Evolutionary conservation across 345 rosid species (phyloP).

Genomic region (Chamaenerion angustifolium): DNA sequence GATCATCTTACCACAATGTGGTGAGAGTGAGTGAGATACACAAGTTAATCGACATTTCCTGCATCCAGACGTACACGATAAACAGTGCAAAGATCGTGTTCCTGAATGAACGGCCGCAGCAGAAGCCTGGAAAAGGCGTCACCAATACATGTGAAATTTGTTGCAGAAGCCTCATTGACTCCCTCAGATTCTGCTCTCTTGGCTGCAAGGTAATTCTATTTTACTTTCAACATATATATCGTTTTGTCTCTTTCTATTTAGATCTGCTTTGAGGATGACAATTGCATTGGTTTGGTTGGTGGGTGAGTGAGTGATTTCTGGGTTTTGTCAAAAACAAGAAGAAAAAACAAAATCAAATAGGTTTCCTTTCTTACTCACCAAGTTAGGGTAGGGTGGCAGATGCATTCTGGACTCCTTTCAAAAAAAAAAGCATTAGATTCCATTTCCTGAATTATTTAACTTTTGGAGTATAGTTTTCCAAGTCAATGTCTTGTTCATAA

Average conservation of each 20-base stretch:
- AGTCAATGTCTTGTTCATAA: not conserved
- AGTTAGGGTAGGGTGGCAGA: not conserved
- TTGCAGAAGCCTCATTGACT: slow-evolving; percentile 33
- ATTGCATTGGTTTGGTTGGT: too few species aligned
- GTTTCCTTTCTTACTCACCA: slow-evolving; percentile 1
- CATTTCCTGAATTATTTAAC: slow-evolving; percentile 2
- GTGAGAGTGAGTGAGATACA: slow-evolving; percentile 36
- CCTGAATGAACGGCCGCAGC: slow-evolving; percentile 34
- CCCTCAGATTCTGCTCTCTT: slow-evolving; percentile 36
- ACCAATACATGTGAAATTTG: slow-evolving; percentile 33
- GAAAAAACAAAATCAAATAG: too few species aligned
- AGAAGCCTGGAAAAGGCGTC: slow-evolving; percentile 38
- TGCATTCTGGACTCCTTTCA: not conserved
- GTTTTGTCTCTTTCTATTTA: not conserved
- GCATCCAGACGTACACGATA: slow-evolving; percentile 33
- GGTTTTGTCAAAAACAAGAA: too few species aligned
- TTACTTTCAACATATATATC: not conserved
- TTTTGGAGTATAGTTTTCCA: not conserved
- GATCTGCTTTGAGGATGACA: not conserved
- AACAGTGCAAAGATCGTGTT: slow-evolving; percentile 36
- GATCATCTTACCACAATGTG: slow-evolving; percentile 35
- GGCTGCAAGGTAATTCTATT: slow-evolving; percentile 28
- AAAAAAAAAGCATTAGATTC: too few species aligned
- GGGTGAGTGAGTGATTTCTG: too few species aligned
- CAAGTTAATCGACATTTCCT: slow-evolving; percentile 27